Base-by-base conservation (phyloP, 2,329 filamentous ascomycete species). In the Trichoderma pleuroti region DNA sequence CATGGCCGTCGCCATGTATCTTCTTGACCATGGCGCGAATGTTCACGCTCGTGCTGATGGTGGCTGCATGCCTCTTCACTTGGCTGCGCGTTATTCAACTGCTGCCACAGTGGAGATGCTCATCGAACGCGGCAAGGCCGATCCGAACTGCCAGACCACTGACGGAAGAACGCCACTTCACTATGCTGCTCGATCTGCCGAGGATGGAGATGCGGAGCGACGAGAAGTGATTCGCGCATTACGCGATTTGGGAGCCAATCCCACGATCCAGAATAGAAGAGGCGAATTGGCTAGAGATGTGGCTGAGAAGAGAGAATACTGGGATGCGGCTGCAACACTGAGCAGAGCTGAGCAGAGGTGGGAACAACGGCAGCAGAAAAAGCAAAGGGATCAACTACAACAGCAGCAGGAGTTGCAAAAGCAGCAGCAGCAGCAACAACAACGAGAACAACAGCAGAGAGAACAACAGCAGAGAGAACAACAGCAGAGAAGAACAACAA, bases 91-190 rank as follows among this genome's bases (percentile, higher is more conserved):
- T 1, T 77, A 75, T 18, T 75, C 75, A 24, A 78, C 77, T 1
- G 75, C 76, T 0, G 76, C 76, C 1, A 77, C 77, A 1, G 79
- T 80, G 8, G 77, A 80, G 54, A 75, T 77, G 62, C 74, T 80
- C 1, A 74, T 80, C 0, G 77, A 80, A 12, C 76, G 78, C 12
- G 78, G 72, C 2, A 70, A 72, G 1, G 76, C 78, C 2, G 75
- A 80, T n/a, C 73, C 75, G 0, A 78, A 80, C 26, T 74, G 77
- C 1, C 73, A 75, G 2, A 76, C 76, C 0, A 70, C 73, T 0
- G 78, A 80, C 57, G 79, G 79, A 7, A 75, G 78, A 1, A 80
- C 79, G 1, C 72, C 79, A 14, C 67, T 80, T 7, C 79, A 80
- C 34, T 80, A 78, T 52, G 78, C 77, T 1, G 78, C 79, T 1